Percentiles rank a stretch among this genome's conserved stretches.
These are phyloP conservation scores for Melampsora larici-populina DNA, from an alignment of 1,284 basidiomycete species.

Conservation along the genomic window DNA sequence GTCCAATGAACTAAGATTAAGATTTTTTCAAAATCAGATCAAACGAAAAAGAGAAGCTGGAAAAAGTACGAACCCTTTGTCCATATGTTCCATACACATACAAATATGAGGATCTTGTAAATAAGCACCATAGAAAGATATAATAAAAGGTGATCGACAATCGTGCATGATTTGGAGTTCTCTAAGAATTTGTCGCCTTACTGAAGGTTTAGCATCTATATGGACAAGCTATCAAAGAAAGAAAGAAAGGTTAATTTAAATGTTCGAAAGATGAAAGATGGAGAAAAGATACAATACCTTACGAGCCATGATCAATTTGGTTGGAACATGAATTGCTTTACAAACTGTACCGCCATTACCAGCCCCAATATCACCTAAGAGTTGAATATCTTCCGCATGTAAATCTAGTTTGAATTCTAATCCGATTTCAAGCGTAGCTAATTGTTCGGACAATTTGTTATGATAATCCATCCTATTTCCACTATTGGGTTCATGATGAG, in stretches of 20 bases:
- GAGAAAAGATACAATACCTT: slow-evolving; percentile 62
- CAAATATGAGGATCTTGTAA: slow-evolving; percentile 94
- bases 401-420: slow-evolving; percentile 56
- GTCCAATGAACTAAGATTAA: slow-evolving; percentile 63
- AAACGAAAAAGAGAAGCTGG: not conserved
- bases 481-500: slow-evolving; percentile 16
- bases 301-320: slow-evolving; percentile 85
- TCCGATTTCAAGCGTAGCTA: slow-evolving; percentile 61
- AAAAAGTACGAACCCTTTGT: slow-evolving; percentile 59
- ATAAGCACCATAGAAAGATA: slow-evolving; percentile 95
- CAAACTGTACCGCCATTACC: slow-evolving; percentile 98
- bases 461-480: slow-evolving; percentile 58
- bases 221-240: slow-evolving; percentile 71
- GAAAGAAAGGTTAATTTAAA: slow-evolving; percentile 2
- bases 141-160: slow-evolving; percentile 87
- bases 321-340: slow-evolving; percentile 88
- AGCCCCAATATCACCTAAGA: slow-evolving; percentile 82
- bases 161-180: slow-evolving; percentile 99
- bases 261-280: not conserved
- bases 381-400: slow-evolving; percentile 58
- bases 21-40: not conserved
- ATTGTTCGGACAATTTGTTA: slow-evolving; percentile 67
- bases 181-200: slow-evolving; percentile 95
- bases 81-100: slow-evolving; percentile 98
- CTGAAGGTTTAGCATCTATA: slow-evolving; percentile 92